Percentiles rank a stretch among this genome's conserved stretches.
Evolutionary conservation across 2,329 filamentous ascomycete species (phyloP).

Genomic region (Akanthomyces muscarius): DNA sequence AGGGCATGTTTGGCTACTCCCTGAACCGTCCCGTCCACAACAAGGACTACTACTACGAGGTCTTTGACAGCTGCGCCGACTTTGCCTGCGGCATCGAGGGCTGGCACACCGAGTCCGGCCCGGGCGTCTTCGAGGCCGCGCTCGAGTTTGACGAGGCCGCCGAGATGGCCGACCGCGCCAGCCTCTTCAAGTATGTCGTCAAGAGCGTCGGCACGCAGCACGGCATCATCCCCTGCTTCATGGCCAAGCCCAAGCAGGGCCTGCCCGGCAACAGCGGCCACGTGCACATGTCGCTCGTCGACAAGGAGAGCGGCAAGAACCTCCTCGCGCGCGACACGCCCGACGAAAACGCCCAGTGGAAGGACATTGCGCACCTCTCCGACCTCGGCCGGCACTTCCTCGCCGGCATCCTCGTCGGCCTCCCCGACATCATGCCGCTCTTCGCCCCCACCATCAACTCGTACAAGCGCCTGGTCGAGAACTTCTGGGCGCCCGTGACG

Average conservation of each 20-base stretch:
- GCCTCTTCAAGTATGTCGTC: slow-evolving; percentile 91
- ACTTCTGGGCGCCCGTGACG: slow-evolving; percentile 98
- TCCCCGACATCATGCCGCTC: slow-evolving; percentile 94
- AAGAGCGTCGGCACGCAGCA: slow-evolving; percentile 84
- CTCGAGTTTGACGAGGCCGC: slow-evolving; percentile 85
- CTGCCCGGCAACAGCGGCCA: slow-evolving; percentile 94
- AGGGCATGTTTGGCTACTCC: slow-evolving; percentile 96
- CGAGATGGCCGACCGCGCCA: slow-evolving; percentile 87
- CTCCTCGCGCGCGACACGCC: slow-evolving; percentile 70
- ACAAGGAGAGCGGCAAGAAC: slow-evolving; percentile 69
- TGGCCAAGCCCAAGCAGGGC: slow-evolving; percentile 92
- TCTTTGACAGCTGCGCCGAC: slow-evolving; percentile 73
- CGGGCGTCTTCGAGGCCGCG: slow-evolving; percentile 92
- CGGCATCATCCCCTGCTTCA: slow-evolving; percentile 94
- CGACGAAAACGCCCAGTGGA: slow-evolving; percentile 68
- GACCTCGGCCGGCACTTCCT: slow-evolving; percentile 91
- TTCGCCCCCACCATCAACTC: slow-evolving; percentile 94
- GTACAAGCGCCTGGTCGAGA: slow-evolving; percentile 96
- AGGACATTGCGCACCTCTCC: slow-evolving; percentile 75
- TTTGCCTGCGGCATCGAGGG: slow-evolving; percentile 84
- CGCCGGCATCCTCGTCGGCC: slow-evolving; percentile 79
- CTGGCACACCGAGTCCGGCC: slow-evolving; percentile 93
- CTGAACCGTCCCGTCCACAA: slow-evolving; percentile 83
- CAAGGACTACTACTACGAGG: slow-evolving; percentile 85
- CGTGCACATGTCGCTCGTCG: slow-evolving; percentile 87